Base-by-base conservation (phyloP, 192 early-diverging fungal species). In the Spizellomyces punctatus region DNA sequence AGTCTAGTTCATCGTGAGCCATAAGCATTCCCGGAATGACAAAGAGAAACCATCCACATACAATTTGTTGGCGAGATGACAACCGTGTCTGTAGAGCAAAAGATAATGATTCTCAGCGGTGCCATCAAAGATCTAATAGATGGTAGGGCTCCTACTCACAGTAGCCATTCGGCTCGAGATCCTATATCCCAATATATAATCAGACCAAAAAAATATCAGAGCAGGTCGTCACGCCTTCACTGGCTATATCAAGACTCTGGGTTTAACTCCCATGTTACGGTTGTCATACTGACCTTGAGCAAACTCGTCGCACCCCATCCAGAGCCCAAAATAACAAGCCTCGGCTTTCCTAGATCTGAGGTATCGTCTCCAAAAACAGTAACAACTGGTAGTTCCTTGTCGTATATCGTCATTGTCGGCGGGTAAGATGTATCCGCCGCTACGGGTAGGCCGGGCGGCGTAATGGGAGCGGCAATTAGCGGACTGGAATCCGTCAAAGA, bases 221-320 rank as follows among this genome's bases (percentile, higher is more conserved):
- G 27, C 27, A 36, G 27, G 27, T 36, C 27, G 27, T 36, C 27
- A 36, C 27, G 0, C 27, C 27, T 36, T 36, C 27, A 36, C 3
- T 36, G 27, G 27, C 3, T 36, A 36, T 36, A 0, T 2, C 1
- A 36, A 3, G 27, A 36, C 27, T 0, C 27, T 0, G 27, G 27
- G 27, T 36, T 36, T 36, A 36, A 36, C 0, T 36, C 27, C 27
- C 3, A 36, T 36, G 27, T 2, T 36, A 36, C 27, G 27, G 27
- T 36, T 36, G 27, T 36, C 27, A 36, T 3, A 36, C 27, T 36
- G 27, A 36, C 27, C 67, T 82, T 82, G 22, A 83, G 22, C n/a
- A 83, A 17, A 50, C 69, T 62, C 6, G 76, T 80, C 6, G 81
- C 71, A 8, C 63, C 81, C 81, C 81, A 83, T 19, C 81, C 81